A percentile compares a stretch with the other conserved stretches of the same genome.
These are phyloP conservation scores for Hypoxylon sp. DNA, from an alignment of 2,329 filamentous ascomycete species.

Conservation along the genomic window DNA sequence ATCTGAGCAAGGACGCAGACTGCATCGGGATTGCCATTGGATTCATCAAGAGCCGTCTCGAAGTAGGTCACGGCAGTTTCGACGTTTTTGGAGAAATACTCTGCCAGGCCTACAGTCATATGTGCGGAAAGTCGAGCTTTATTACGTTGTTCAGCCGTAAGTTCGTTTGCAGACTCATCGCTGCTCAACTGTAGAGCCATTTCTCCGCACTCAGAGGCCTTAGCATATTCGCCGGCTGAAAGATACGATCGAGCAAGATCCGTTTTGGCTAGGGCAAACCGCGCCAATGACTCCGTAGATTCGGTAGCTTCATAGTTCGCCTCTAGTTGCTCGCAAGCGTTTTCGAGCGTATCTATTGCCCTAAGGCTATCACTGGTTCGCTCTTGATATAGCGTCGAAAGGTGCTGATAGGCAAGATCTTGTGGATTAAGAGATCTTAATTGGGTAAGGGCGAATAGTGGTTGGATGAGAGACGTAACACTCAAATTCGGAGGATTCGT, in stretches of 20 bases:
- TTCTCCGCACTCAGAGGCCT: constrained; percentile 84
- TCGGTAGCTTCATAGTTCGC: constrained; percentile 88
- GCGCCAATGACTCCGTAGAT: constrained; percentile 78
- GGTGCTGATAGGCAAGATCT: constrained; percentile 80
- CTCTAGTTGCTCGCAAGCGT: constrained; percentile 79
- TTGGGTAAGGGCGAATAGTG: constrained; percentile 90
- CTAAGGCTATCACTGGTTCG: constrained; percentile 77
- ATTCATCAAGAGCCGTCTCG: constrained; percentile 83
- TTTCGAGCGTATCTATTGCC: constrained; percentile 74
- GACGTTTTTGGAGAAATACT: constrained; percentile 78
- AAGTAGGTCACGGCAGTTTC: constrained; percentile 84
- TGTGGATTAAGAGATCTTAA: constrained; percentile 78
- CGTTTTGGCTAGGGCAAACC: constrained; percentile 85
- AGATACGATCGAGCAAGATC: constrained; percentile 90
- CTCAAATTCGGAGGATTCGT: constrained; percentile 66
- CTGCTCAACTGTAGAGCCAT: constrained; percentile 83
- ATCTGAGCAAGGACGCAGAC: constrained; percentile 91
- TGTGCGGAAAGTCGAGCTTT: constrained; percentile 87
- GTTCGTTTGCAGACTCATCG: constrained; percentile 77
- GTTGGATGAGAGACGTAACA: constrained; percentile 80
- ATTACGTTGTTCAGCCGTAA: constrained; percentile 74
- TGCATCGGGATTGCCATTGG: constrained; percentile 82
- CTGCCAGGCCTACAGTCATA: constrained; percentile 85
- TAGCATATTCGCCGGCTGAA: constrained; percentile 73
- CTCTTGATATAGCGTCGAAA: constrained; percentile 86